Evolutionary conservation across 2,329 filamentous ascomycete species (phyloP).

Genomic region (Microdochium paspali): DNA sequence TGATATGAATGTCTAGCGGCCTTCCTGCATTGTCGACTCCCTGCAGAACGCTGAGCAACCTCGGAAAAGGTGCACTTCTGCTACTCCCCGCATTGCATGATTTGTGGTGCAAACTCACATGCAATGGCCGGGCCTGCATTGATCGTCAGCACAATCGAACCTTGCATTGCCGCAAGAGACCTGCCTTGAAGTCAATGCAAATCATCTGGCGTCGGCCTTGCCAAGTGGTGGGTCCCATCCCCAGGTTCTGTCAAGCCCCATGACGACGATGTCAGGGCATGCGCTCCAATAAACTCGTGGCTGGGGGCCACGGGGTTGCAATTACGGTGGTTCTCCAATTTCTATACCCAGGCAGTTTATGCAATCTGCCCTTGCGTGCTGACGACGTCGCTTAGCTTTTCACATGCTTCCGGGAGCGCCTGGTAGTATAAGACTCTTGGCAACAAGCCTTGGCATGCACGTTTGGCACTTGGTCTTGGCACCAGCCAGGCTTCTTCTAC

Average conservation of each 20-base stretch:
- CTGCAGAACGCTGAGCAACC: too few relatives aligned
- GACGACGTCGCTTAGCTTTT: not conserved
- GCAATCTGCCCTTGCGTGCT: not conserved
- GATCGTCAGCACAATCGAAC: too few relatives aligned
- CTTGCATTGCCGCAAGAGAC: too few relatives aligned
- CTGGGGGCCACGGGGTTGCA: not conserved
- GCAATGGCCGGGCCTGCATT: too few relatives aligned
- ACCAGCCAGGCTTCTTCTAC: not conserved
- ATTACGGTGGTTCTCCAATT: not conserved
- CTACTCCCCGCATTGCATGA: too few relatives aligned
- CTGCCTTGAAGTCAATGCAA: too few relatives aligned
- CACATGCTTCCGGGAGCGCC: not conserved
- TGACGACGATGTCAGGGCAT: not conserved
- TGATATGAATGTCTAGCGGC: too few relatives aligned
- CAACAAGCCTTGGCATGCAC: not conserved
- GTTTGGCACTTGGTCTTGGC: not conserved
- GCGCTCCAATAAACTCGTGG: not conserved
- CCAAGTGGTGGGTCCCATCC: not conserved
- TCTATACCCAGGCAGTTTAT: not conserved
- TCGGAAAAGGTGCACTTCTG: too few relatives aligned
- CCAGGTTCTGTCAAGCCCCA: not conserved
- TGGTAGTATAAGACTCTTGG: not conserved
- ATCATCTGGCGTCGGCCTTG: not conserved
- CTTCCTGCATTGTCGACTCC: too few relatives aligned
- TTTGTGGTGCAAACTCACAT: too few relatives aligned